Evolutionary conservation across 2,329 filamentous ascomycete species (phyloP), one percentile per base, ranked within the genome.

Genomic region (Exophiala aquamarina): DNA sequence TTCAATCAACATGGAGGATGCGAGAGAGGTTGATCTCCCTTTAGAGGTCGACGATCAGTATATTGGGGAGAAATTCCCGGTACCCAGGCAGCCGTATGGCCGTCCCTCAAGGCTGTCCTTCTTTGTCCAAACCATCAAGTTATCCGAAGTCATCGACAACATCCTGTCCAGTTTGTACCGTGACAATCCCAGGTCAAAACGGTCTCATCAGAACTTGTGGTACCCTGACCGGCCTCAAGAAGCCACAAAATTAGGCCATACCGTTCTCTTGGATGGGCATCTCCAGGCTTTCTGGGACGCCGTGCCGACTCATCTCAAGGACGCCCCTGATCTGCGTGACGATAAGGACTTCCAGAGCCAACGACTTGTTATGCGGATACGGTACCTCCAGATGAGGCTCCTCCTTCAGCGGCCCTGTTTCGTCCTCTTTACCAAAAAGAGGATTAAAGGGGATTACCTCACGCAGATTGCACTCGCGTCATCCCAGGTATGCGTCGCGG

Each of bases 141-240:
- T 44, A n/a, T 32, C 41, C 35, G 21, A 35, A 13, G 36, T 44
- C 18, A 44, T 44, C n/a, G 41, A 44, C 41, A 44, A 34, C 5
- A 34, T 44, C 26, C 32, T 44, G 5, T 15, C 28, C 10, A 36
- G 36, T 20, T 34, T 44, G 20, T 44, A 44, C 33, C 33, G n/a
- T 34, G 41, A 28, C 31, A 18, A 44, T 26, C 26, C 31, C 41
- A 29, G 23, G n/a, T n/a, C n/a, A n/a, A n/a, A n/a, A n/a, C n/a
- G n/a, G n/a, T n/a, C n/a, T n/a, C n/a, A n/a, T n/a, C n/a, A n/a
- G n/a, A n/a, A n/a, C n/a, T n/a, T n/a, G n/a, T n/a, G n/a, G n/a
- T n/a, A n/a, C n/a, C n/a, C n/a, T n/a, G 23, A 26, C 6, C 6
- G 23, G 23, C 6, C 23, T 11, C 23, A 11, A 26, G 23, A 11